Conservation (phyloP, 345 rosid genomes). For the Psidium guajava region DNA sequence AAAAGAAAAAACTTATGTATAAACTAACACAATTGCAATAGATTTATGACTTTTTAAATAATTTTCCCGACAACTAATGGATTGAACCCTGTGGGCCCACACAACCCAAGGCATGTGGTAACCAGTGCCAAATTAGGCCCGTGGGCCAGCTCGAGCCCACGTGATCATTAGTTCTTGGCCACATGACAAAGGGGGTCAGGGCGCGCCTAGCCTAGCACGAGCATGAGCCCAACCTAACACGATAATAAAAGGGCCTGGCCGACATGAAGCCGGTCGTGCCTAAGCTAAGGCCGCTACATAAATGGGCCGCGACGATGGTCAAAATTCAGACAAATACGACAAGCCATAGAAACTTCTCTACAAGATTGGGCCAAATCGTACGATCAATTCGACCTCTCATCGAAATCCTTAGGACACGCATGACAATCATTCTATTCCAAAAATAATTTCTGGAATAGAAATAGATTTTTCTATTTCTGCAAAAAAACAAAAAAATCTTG, state of each 20-base stretch:
- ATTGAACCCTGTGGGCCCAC: not conserved
- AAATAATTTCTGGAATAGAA: too few relatives aligned
- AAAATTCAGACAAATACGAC: not conserved
- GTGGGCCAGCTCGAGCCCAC: not conserved
- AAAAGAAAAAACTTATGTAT: too few relatives aligned
- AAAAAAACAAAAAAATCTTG: too few relatives aligned
- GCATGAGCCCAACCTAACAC: not conserved
- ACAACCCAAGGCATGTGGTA: not conserved
- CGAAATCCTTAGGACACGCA: not conserved
- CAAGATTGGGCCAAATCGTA: not conserved
- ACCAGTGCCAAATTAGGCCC: not conserved
- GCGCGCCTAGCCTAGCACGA: fast-evolving
- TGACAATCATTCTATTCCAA: too few relatives aligned
- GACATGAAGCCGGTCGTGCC: not conserved
- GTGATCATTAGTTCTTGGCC: not conserved
- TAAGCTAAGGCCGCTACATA: fast-evolving
- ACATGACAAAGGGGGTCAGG: not conserved
- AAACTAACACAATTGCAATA: too few relatives aligned
- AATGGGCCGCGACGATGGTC: not conserved
- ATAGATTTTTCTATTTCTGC: too few relatives aligned
- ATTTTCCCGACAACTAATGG: not conserved
- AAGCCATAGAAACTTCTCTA: not conserved
- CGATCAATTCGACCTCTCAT: not conserved
- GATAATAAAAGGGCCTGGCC: not conserved
- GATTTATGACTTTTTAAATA: too few relatives aligned